Conservation (phyloP, 805 yeast genomes). For the Candida maris region DNA sequence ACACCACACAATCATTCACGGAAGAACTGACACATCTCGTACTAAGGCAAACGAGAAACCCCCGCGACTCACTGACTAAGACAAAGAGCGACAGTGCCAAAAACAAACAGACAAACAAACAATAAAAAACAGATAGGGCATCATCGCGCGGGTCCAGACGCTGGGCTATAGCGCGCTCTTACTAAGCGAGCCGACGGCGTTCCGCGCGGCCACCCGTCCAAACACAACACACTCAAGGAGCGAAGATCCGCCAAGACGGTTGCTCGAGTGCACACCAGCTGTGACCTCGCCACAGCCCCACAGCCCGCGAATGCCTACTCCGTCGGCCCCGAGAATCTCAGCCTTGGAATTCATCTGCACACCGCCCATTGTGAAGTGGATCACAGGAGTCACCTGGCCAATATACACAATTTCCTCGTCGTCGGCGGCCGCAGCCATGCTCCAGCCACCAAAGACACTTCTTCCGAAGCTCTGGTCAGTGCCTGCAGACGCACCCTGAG, state of each 20-base stretch:
- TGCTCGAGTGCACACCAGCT: constrained; percentile 68
- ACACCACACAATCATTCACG: too few species aligned
- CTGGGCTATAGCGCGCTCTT: not conserved
- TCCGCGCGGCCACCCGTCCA: constrained; percentile 50
- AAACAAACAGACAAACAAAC: too few species aligned
- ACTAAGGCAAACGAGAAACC: too few species aligned
- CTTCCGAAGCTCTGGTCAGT: constrained; percentile 12
- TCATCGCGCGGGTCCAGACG: constrained; percentile 2
- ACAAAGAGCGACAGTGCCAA: too few species aligned
- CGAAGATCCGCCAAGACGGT: constrained; percentile 61
- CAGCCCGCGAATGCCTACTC: constrained; percentile 40
- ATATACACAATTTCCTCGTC: constrained; percentile 38
- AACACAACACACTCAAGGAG: constrained; percentile 62
- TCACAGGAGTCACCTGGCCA: constrained; percentile 51
- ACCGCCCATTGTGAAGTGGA: constrained; percentile 71
- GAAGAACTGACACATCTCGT: too few species aligned
- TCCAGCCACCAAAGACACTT: constrained; percentile 18
- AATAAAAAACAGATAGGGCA: too few species aligned
- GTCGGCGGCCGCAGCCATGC: not conserved
- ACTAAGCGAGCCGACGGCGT: not conserved
- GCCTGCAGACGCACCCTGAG: constrained; percentile 2
- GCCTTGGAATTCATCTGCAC: constrained; percentile 49
- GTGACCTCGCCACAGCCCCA: constrained; percentile 68
- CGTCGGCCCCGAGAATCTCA: constrained; percentile 32
- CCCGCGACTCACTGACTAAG: too few species aligned